phyloP scores from a whole-genome alignment of 352 stramenopile genomes.

The Plasmopara muralis region DNA sequence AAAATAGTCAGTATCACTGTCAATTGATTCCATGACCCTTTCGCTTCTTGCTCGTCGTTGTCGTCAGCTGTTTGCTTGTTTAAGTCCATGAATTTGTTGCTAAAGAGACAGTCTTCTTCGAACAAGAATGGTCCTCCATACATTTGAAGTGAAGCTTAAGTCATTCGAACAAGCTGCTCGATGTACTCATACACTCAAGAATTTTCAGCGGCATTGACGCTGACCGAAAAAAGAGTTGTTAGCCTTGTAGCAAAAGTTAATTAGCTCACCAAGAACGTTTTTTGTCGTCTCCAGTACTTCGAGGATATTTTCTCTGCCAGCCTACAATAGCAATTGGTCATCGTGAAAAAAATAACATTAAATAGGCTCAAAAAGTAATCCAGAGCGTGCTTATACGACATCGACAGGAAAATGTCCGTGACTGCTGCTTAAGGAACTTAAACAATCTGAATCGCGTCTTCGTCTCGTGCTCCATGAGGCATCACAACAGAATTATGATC shows the following conservation, averaged over 20 bases:
- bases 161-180: slow-evolving; percentile 53
- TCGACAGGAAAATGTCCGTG: slow-evolving; percentile 49
- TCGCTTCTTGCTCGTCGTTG: background rate
- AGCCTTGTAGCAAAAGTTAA: slow-evolving; percentile 36
- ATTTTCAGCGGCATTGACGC: slow-evolving; percentile 34
- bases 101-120: no score
- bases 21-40: background rate
- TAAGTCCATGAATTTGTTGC: no score
- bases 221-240: slow-evolving; percentile 20
- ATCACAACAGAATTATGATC: slow-evolving; percentile 43
- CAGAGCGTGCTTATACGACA: slow-evolving; percentile 45
- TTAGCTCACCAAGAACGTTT: slow-evolving; percentile 30
- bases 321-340: slow-evolving; percentile 9
- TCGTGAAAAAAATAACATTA: background rate
- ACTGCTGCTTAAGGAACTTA: slow-evolving; percentile 38
- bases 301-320: slow-evolving; percentile 29
- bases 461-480: slow-evolving; percentile 44
- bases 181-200: slow-evolving; percentile 62
- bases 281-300: slow-evolving; percentile 33
- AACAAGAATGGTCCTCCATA: slow-evolving; percentile 36
- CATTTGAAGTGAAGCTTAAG: slow-evolving; percentile 49
- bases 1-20: no score
- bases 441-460: slow-evolving; percentile 39
- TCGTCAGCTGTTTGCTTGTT: no score
- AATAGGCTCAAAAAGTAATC: slow-evolving; percentile 40